Percentiles rank a stretch among this genome's conserved stretches.
Evolutionary conservation across 83 land plant genomes (phyloP).

Genomic region (Picea abies): DNA sequence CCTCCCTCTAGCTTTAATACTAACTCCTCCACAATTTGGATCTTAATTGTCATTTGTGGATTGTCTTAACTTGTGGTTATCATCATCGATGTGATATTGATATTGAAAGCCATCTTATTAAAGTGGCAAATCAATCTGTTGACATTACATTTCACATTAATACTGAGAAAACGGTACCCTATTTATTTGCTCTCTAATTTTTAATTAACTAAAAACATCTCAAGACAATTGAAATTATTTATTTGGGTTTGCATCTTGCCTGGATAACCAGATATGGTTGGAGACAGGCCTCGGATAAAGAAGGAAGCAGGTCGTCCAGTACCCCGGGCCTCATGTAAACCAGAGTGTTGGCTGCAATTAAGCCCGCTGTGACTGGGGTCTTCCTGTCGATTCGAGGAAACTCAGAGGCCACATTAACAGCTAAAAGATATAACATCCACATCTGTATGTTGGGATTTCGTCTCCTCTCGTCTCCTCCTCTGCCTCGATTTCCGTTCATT

Average conservation of each 20-base stretch:
- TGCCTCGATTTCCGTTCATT: slow-evolving; percentile 19
- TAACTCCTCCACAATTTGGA: no score
- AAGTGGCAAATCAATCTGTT: no score
- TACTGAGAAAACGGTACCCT: no score
- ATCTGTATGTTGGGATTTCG: slow-evolving; percentile 24
- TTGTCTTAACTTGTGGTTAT: no score
- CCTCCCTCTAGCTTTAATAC: no score
- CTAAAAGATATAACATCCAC: slow-evolving; percentile 73
- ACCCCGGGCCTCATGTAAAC: slow-evolving; percentile 64
- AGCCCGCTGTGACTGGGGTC: slow-evolving; percentile 86
- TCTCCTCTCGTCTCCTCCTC: slow-evolving; percentile 27
- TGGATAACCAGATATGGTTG: slow-evolving; percentile 75
- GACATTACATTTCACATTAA: no score
- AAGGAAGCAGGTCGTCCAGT: slow-evolving; percentile 62
- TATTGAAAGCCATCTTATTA: no score
- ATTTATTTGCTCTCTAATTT: neutral
- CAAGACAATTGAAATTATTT: neutral
- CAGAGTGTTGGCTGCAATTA: slow-evolving; percentile 65
- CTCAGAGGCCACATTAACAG: slow-evolving; percentile 57
- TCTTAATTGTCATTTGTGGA: no score
- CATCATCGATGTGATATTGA: no score
- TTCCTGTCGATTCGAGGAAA: slow-evolving; percentile 62
- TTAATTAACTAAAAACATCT: neutral
- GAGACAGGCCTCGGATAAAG: slow-evolving; percentile 66
- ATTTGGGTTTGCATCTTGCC: slow-evolving; percentile 29